Conservation (phyloP, 768 basidiomycete species). For the Panaeolus papilionaceus region DNA sequence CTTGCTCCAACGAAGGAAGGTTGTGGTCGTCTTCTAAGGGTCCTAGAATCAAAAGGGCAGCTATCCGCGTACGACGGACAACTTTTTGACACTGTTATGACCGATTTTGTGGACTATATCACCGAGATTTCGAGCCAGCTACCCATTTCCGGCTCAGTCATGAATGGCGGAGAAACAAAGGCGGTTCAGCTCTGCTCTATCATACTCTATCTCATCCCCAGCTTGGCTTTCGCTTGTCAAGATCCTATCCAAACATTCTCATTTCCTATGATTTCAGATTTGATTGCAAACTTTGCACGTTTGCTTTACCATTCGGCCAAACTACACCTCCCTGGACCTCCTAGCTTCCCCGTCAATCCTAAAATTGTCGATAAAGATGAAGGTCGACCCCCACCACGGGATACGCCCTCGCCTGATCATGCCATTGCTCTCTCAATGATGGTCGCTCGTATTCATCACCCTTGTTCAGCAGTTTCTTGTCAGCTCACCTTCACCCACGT, state of each 20-base stretch:
- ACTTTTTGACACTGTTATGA: conserved; percentile 2
- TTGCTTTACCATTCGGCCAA: not conserved
- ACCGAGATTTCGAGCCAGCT: not conserved
- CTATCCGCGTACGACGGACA: not conserved
- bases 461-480: not conserved
- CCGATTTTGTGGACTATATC: not conserved
- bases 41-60: not conserved
- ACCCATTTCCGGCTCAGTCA: not conserved
- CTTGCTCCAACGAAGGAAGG: not conserved
- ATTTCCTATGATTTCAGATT: not conserved
- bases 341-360: not conserved
- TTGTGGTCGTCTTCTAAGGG: not conserved
- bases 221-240: not conserved
- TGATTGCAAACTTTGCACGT: not conserved
- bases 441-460: not conserved
- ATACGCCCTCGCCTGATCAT: not conserved
- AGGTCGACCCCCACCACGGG: not conserved
- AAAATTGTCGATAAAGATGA: not conserved
- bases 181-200: conserved; percentile 10
- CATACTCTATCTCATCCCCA: conserved; percentile 9
- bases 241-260: not conserved
- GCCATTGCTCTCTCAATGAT: not conserved
- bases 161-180: conserved; percentile 14
- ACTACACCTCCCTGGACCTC: not conserved
- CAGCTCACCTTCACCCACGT: not conserved